Percentiles rank a stretch among this genome's conserved stretches.
phyloP scores from a whole-genome alignment of 495 filamentous ascomycete species.

The Tetracladium setigerum region DNA sequence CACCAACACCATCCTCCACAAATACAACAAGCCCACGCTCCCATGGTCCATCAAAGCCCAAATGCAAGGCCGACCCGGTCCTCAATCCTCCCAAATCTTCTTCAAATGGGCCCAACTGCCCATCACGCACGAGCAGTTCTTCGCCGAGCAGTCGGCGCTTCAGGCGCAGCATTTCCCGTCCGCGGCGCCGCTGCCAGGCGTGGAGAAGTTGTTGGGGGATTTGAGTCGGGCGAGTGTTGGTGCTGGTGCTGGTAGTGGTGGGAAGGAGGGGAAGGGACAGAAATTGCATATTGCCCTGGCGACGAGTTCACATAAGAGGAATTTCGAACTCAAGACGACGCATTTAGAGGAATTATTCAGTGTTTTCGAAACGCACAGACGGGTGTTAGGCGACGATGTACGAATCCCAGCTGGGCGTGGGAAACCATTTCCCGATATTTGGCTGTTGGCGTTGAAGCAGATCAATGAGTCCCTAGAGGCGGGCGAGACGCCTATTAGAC shows the following conservation, averaged over 20 bases:
- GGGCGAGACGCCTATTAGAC: slow-evolving; percentile 60
- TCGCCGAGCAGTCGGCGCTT: slow-evolving; percentile 45
- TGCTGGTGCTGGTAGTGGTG: slow-evolving; percentile 14
- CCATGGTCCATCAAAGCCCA: slow-evolving; percentile 94
- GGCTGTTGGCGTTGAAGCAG: slow-evolving; percentile 73
- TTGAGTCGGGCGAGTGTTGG: no score
- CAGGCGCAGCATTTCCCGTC: slow-evolving; percentile 65
- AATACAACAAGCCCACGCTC: slow-evolving; percentile 61
- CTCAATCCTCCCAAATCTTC: slow-evolving; percentile 48
- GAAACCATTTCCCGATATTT: slow-evolving; percentile 95
- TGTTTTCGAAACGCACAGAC: slow-evolving; percentile 57
- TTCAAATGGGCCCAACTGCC: slow-evolving; percentile 81
- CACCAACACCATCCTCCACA: slow-evolving; percentile 71
- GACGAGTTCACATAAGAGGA: slow-evolving; percentile 62
- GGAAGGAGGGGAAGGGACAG: slow-evolving; percentile 10
- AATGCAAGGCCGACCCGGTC: slow-evolving; percentile 82
- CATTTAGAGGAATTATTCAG: slow-evolving; percentile 69
- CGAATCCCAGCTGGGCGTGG: slow-evolving; percentile 74
- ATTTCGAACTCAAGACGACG: slow-evolving; percentile 72
- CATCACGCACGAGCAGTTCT: slow-evolving; percentile 58
- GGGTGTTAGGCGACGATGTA: slow-evolving; percentile 79
- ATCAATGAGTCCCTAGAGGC: slow-evolving; percentile 66
- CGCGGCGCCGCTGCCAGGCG: slow-evolving; percentile 72
- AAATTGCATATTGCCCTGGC: slow-evolving; percentile 78
- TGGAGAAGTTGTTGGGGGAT: slow-evolving; percentile 54